Evolutionary conservation across 495 filamentous ascomycete genomes (phyloP), one percentile per base, ranked within the genome.

Genomic region (Entonaema liquescens): DNA sequence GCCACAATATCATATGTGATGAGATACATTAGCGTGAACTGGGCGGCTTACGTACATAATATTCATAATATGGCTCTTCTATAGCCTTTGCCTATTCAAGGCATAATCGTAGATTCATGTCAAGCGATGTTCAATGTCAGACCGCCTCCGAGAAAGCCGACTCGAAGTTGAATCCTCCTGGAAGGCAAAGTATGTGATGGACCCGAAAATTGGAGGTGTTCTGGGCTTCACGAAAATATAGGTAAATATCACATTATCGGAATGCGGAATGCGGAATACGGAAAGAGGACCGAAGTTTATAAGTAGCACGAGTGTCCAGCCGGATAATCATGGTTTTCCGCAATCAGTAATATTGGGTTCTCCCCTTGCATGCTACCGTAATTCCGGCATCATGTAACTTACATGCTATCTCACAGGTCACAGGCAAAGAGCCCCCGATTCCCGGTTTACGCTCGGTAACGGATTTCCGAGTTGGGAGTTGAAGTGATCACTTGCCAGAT

Each of bases 381-480:
- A 56, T 56, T 35, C 4, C 53, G 25, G 23, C 17, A 35, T 31
- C 19, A 47, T 21, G 12, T 8, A 56, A 31, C 17, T 1, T 56
- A 35, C 29, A 35, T 25, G 26, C 36, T 29, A 58, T 13, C 19
- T 58, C 21, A 12, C 5, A 47, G 42, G 42, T n/a, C n/a, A n/a
- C 42, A 47, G 12, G 42, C 17, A 13, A 21, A n/a, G n/a, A n/a
- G n/a, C n/a, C n/a, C 42, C 42, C 8, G 19, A 47, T 47, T 47
- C 42, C 42, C 42, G 17, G 42, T 19, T 47, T 21, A 21, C 42
- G 42, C 42, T 47, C 42, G 42, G 42, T 19, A 23, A 21, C 8
- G 42, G 19, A 23, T 47, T 47, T 29, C 49, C 26, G 36, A 42
- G 21, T 59, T 63, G 42, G 55, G 59, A 63, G 42, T 31, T 44